These are phyloP conservation scores for Ganoderma lucidum DNA, from an alignment of 1,284 basidiomycete species.

Conservation along the genomic window DNA sequence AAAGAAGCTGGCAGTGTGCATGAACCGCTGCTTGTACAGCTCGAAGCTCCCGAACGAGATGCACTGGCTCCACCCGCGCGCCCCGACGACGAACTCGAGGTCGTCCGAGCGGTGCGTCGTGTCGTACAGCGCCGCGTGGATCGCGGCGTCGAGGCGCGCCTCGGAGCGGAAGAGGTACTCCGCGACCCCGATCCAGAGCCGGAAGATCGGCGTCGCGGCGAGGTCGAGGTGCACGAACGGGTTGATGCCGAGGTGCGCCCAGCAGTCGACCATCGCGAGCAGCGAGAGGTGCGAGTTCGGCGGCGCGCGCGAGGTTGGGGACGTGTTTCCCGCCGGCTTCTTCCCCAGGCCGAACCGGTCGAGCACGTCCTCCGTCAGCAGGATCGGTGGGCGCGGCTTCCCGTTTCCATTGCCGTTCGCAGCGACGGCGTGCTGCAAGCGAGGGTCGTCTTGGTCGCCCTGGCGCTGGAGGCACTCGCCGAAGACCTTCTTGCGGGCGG, in stretches of 20 bases:
- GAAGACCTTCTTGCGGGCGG: conserved; percentile 84
- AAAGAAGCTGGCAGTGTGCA: conserved; percentile 86
- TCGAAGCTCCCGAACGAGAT: conserved; percentile 95
- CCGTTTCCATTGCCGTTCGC: conserved; percentile 19
- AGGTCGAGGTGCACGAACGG: conserved; percentile 94
- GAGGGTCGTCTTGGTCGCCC: background rate
- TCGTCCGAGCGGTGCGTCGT: conserved; percentile 90
- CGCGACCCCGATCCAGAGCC: conserved; percentile 97
- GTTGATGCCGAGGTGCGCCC: conserved; percentile 88
- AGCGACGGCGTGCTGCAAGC: conserved; percentile 19
- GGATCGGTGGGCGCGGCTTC: conserved; percentile 66
- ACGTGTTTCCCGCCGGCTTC: conserved; percentile 27
- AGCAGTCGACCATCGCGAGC: conserved; percentile 99
- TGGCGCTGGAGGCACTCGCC: conserved; percentile 42
- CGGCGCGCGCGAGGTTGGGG: conserved; percentile 29
- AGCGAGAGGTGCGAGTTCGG: conserved; percentile 95
- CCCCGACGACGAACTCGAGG: conserved; percentile 93
- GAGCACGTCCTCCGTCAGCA: conserved; percentile 88
- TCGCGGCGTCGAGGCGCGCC: conserved; percentile 70
- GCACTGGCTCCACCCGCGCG: conserved; percentile 96
- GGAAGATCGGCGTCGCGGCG: conserved; percentile 96
- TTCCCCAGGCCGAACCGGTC: conserved; percentile 89
- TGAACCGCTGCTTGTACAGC: conserved; percentile 85
- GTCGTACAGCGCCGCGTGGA: conserved; percentile 83
- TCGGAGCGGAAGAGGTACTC: conserved; percentile 91